Evolutionary conservation across 257 asterid species (phyloP).

Genomic region (Solanum sitiens): DNA sequence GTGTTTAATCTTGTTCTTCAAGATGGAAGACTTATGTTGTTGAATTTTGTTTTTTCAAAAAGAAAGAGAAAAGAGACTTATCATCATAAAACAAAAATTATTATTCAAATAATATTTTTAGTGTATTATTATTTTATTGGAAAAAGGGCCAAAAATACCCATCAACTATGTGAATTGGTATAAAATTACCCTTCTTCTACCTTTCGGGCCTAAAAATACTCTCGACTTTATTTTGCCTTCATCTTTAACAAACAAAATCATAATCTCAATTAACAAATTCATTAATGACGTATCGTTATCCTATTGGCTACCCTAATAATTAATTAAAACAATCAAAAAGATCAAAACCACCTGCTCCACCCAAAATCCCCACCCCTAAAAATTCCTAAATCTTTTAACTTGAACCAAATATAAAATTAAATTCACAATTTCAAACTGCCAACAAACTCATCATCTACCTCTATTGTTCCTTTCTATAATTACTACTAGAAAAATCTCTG

Average conservation of each 20-base stretch:
- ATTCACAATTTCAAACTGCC: background rate
- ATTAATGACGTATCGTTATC: no score
- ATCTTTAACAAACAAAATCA: background rate
- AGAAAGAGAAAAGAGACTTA: background rate
- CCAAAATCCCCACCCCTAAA: background rate
- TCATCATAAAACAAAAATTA: background rate
- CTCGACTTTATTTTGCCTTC: background rate
- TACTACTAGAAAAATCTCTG: background rate
- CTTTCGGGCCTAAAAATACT: background rate
- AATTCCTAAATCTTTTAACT: background rate
- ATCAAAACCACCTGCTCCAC: background rate
- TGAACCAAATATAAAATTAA: background rate
- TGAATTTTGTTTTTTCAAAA: background rate
- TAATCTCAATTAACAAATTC: background rate
- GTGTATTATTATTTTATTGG: no score
- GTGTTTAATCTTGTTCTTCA: background rate
- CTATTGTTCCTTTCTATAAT: background rate
- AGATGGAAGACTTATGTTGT: background rate
- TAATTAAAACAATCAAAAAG: no score
- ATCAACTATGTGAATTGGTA: background rate
- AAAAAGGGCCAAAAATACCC: background rate
- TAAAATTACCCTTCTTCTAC: background rate
- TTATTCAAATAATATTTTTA: background rate
- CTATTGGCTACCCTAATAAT: background rate
- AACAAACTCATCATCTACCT: background rate